Percentiles rank a stretch among this genome's conserved stretches.
These are phyloP conservation scores for Papiliotrema fonsecae DNA, from an alignment of 1,284 basidiomycete species.

Conservation along the genomic window DNA sequence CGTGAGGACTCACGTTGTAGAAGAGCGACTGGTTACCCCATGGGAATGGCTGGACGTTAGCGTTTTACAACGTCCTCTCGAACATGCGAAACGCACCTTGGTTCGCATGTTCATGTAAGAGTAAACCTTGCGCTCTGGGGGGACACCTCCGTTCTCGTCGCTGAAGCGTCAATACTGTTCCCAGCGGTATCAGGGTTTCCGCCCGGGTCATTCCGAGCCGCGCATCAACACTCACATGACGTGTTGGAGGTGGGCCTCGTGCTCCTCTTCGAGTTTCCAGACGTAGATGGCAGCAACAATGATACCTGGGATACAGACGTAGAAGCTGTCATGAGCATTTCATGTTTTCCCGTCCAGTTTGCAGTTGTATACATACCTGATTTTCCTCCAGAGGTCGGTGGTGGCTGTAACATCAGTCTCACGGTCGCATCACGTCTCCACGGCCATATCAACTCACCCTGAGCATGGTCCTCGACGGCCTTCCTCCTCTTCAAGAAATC, in stretches of 20 bases:
- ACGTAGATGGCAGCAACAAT: constrained; percentile 34
- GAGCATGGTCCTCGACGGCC: constrained; percentile 39
- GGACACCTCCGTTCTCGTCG: constrained; percentile 36
- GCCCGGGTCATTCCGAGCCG: no score
- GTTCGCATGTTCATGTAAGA: constrained; percentile 45
- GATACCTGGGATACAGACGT: constrained; percentile 41
- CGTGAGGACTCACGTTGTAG: constrained; percentile 40
- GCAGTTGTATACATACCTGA: constrained; percentile 18
- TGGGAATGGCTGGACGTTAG: constrained; percentile 29
- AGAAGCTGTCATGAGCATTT: constrained; percentile 33
- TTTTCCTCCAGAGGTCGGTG: constrained; percentile 43
- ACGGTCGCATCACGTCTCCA: not conserved
- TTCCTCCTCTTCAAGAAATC: constrained; percentile 35
- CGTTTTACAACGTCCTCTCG: not conserved
- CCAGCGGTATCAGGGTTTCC: not conserved
- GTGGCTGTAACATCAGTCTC: constrained; percentile 23
- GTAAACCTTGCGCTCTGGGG: constrained; percentile 37
- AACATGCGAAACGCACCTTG: constrained; percentile 26
- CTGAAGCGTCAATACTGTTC: constrained; percentile 5
- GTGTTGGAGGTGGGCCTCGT: constrained; percentile 35
- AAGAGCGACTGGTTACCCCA: constrained; percentile 46
- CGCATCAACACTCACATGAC: constrained; percentile 11
- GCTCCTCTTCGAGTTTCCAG: constrained; percentile 42
- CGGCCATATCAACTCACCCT: constrained; percentile 25
- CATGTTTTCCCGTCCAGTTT: no score